Evolutionary conservation across 805 yeast genomes (phyloP), one percentile per base, ranked within the genome.

Genomic region (Candida stauntonica): DNA sequence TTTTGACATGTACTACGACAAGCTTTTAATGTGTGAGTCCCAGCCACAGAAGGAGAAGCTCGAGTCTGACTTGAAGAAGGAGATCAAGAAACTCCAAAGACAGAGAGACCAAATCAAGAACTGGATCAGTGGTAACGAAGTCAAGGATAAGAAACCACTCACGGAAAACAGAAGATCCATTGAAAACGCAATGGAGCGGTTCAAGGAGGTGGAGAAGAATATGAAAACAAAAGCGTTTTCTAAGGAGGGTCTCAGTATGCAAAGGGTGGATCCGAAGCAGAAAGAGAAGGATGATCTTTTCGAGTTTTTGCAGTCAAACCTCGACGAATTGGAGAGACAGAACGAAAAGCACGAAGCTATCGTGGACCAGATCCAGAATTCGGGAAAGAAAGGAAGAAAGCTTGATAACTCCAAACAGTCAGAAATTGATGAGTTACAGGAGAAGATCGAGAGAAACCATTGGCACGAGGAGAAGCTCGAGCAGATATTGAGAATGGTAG

Each of bases 181-280:
- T 48, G 82, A 77, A 53, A 67, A 67, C 47, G 93, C 93, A 45
- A 91, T 91, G 99, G 99, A 91, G 62, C 76, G 88, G 52, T 93
- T 91, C 66, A 93, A 93, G 60, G 91, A 87, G 39, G 86, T 91
- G 51, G 99, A 91, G 63, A 86, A 88, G 64, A 78, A 82, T 47
- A 82, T 86, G 76, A 91, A 91, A 65, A 87, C 94, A 27, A 91
- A 91, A 62, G 96, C 95, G 36, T 91, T 86, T 59, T 80, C 93
- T 23, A 87, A 86, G 56, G 98, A 93, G 62, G 97, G 97, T 1
- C 70, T 91, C 46, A 86, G 84, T 35, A 77, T 78, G 57, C 78
- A 81, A 44, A 72, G 72, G 41, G 67, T 75, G 44, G 93, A 86
- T 57, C 93, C 95, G 9, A 81, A 78, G 46, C 91, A 86, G 57